A percentile compares a stretch with the other conserved stretches of the same genome.
Conservation (phyloP, 164 flowering plant species). For the Stephania yunnanensis region DNA sequence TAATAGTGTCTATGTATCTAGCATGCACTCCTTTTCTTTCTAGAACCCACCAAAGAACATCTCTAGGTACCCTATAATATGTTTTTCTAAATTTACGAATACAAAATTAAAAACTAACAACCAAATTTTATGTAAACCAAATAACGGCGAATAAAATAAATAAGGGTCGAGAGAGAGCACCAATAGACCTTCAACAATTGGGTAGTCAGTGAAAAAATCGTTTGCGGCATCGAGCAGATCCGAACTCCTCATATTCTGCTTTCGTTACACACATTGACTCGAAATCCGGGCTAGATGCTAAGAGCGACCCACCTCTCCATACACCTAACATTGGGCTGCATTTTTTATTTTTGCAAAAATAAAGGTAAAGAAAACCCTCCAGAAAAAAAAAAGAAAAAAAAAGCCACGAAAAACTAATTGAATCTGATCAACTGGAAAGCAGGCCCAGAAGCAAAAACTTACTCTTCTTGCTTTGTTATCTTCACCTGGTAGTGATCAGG, state of each 20-base stretch:
- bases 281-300: slow-evolving; percentile 96
- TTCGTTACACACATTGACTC: slow-evolving; percentile 93
- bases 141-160: not conserved
- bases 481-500: slow-evolving; percentile 79
- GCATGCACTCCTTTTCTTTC: too few relatives aligned
- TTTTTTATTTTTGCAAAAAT: too few relatives aligned
- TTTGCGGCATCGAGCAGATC: slow-evolving; percentile 79
- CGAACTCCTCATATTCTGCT: slow-evolving; percentile 88
- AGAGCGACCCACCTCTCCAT: slow-evolving; percentile 96
- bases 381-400: not conserved
- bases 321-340: slow-evolving; percentile 87
- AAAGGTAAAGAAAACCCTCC: slow-evolving; percentile 1
- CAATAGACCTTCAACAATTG: not conserved
- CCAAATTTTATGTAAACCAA: not conserved
- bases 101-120: not conserved
- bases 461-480: slow-evolving; percentile 91
- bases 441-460: slow-evolving; percentile 16
- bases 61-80: too few relatives aligned
- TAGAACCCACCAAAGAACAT: too few relatives aligned
- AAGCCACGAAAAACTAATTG: not conserved
- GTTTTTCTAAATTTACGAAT: too few relatives aligned
- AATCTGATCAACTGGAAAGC: not conserved
- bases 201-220: slow-evolving; percentile 65
- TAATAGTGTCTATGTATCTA: too few relatives aligned
- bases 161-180: not conserved